A percentile compares a stretch with the other conserved stretches of the same genome.
Evolutionary conservation across 768 basidiomycete genomes (phyloP).

Genomic region (Glaciozyma martinii): DNA sequence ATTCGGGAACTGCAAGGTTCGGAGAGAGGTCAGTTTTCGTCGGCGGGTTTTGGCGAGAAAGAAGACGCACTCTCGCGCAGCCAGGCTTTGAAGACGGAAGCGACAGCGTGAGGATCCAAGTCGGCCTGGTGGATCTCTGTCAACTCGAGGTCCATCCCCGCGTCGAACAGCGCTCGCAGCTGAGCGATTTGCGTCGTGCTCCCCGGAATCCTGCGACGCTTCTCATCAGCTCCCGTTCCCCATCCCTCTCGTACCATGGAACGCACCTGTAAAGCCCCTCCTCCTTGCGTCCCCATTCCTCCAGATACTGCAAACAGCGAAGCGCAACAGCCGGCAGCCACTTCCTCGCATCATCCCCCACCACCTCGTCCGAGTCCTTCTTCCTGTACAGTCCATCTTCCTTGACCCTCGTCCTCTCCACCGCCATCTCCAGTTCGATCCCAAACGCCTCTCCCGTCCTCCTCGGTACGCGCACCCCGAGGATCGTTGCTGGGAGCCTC

Average conservation of each 20-base stretch:
- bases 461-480: conserved; percentile 8
- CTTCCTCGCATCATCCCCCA: conserved; percentile 4
- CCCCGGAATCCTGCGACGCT: conserved; percentile 11
- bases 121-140: conserved; percentile 19
- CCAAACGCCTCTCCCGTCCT: conserved; percentile 10
- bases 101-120: conserved; percentile 26
- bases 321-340: conserved; percentile 22
- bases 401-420: background rate
- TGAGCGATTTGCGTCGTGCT: background rate
- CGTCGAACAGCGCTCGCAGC: conserved; percentile 17
- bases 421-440: conserved; percentile 2
- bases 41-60: too few relatives aligned
- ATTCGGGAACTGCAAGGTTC: conserved; percentile 2
- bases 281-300: conserved; percentile 7
- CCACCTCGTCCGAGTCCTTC: conserved; percentile 7
- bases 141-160: conserved; percentile 22
- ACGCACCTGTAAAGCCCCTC: conserved; percentile 24
- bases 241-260: background rate
- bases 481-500: conserved; percentile 8
- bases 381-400: background rate
- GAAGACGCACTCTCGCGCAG: conserved; percentile 8
- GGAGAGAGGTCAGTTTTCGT: background rate
- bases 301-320: conserved; percentile 19
- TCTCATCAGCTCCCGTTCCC: background rate
- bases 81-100: conserved; percentile 25